Evolutionary conservation across 352 stramenopile genomes (phyloP).

Genomic region (Peronospora farinosa): DNA sequence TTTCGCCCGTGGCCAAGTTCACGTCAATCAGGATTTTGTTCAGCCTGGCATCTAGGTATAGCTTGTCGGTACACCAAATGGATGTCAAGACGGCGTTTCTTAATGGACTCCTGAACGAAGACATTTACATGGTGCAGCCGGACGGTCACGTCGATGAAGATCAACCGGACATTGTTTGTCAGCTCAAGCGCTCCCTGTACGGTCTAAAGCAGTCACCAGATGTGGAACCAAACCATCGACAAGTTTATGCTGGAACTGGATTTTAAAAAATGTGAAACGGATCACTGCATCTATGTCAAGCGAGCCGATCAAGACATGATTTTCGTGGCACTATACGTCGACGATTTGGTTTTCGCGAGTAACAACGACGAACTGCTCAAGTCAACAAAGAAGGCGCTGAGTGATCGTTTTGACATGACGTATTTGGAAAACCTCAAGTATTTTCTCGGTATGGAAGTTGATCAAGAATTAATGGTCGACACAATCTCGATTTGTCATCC

Average conservation of each 20-base stretch:
- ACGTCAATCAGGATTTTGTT: background rate
- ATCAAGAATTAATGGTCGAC: background rate
- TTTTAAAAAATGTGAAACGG: constrained; percentile 1
- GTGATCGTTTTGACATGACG: background rate
- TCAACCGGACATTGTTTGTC: background rate
- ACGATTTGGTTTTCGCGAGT: constrained; percentile 10
- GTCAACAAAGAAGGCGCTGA: background rate
- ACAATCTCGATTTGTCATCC: background rate
- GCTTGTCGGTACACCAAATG: too few species aligned
- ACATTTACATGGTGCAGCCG: too few species aligned
- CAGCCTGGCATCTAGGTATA: background rate
- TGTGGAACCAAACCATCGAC: too few species aligned
- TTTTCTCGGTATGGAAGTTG: too few species aligned
- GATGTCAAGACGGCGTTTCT: too few species aligned
- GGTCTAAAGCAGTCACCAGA: constrained; percentile 2
- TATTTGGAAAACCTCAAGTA: background rate
- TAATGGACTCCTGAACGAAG: too few species aligned
- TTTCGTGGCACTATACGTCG: constrained; percentile 13
- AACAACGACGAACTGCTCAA: constrained; percentile 7
- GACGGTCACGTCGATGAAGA: too few species aligned
- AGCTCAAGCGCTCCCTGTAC: background rate
- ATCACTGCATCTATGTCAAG: constrained; percentile 8
- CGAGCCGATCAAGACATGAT: constrained; percentile 11
- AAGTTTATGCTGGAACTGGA: too few species aligned
- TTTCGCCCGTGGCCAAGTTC: background rate